phyloP scores from a whole-genome alignment of 2,329 filamentous ascomycete genomes.

The Chaetomium strumarium region DNA sequence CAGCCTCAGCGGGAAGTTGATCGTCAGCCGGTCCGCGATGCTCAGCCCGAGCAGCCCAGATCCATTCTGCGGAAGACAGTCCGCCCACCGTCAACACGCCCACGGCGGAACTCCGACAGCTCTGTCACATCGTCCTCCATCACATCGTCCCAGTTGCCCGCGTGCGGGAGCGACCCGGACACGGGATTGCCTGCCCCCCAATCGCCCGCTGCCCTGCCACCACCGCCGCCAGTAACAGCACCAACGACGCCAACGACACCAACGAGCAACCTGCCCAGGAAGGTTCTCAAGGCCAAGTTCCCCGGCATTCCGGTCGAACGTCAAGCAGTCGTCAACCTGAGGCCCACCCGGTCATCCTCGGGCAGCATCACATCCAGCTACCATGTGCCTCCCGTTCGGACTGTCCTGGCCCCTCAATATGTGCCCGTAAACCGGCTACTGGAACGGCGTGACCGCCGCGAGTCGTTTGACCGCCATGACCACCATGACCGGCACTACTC shows the following conservation, averaged over 20 bases:
- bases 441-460: constrained; percentile 15
- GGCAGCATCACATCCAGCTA: constrained; percentile 16
- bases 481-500: constrained; percentile 13
- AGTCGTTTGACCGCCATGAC: constrained; percentile 13
- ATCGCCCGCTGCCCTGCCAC: constrained; percentile 10
- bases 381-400: constrained; percentile 21
- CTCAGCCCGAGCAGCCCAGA: constrained; percentile 17
- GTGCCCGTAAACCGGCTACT: constrained; percentile 14
- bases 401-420: constrained; percentile 20
- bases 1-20: constrained; percentile 21
- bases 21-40: constrained; percentile 9
- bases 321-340: constrained; percentile 21
- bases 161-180: constrained; percentile 21
- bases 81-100: constrained; percentile 17
- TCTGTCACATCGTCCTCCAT: constrained; percentile 26
- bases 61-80: constrained; percentile 22
- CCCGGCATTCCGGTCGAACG: constrained; percentile 21
- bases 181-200: constrained; percentile 6
- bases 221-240: too few relatives aligned
- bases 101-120: constrained; percentile 26
- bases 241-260: neutral
- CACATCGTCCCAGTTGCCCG: constrained; percentile 24
- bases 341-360: constrained; percentile 22
- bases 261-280: constrained; percentile 19
- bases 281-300: constrained; percentile 26